phyloP scores from a whole-genome alignment of 192 early-diverging fungal genomes.

The Rhizophagus sp. region DNA sequence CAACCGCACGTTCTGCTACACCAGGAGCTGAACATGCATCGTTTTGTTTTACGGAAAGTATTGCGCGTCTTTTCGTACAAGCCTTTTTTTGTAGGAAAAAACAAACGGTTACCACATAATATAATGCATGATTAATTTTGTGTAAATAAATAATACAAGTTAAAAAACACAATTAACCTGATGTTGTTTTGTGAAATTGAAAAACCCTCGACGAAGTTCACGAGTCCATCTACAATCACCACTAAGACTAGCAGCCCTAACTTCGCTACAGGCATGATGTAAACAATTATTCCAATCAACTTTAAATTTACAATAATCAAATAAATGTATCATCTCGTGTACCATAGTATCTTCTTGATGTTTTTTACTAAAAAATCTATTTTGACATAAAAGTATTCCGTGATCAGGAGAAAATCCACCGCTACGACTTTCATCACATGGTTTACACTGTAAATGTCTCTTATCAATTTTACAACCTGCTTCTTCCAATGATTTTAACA shows the following conservation, averaged over 20 bases:
- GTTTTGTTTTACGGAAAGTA: conserved; percentile 74
- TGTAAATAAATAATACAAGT: not conserved
- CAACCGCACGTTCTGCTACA: conserved; percentile 85
- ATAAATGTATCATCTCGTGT: conserved; percentile 90
- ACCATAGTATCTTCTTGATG: conserved; percentile 92
- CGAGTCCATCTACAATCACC: conserved; percentile 76
- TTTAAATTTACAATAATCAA: conserved; percentile 74
- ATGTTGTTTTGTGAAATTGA: conserved; percentile 77
- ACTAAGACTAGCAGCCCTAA: conserved; percentile 76
- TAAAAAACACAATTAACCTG: conserved; percentile 40
- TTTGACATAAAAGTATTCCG: conserved; percentile 87
- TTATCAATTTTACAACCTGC: conserved; percentile 62
- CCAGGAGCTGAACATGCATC: conserved; percentile 71
- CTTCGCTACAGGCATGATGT: conserved; percentile 82
- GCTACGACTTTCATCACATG: conserved; percentile 79
- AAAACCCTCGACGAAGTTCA: conserved; percentile 66
- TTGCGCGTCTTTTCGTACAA: conserved; percentile 87
- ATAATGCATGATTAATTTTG: not conserved
- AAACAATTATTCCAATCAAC: conserved; percentile 72
- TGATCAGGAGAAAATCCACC: conserved; percentile 83
- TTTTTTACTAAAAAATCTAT: conserved; percentile 73
- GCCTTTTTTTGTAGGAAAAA: conserved; percentile 34
- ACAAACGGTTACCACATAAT: not conserved
- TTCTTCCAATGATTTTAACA: conserved; percentile 75
- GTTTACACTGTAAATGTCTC: conserved; percentile 74